Conservation (phyloP, 129 eudicot species). For the Artemisia annua region DNA sequence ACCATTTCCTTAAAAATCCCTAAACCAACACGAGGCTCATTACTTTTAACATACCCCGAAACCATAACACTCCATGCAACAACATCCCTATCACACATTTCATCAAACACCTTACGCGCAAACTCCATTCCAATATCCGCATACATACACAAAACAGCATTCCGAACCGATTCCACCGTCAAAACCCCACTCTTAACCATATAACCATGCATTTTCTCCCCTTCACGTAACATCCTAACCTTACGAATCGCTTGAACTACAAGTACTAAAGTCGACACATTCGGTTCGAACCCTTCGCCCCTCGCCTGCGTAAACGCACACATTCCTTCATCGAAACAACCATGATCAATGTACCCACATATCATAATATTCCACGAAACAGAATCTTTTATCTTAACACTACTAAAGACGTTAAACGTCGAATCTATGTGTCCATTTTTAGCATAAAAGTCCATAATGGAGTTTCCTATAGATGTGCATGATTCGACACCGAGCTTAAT, state of each 20-base stretch:
- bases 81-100: conserved; percentile 76
- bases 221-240: conserved; percentile 41
- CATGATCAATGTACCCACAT: conserved; percentile 48
- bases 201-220: conserved; percentile 53
- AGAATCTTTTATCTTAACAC: conserved; percentile 49
- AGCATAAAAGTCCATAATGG: conserved; percentile 66
- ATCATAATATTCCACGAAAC: conserved; percentile 81
- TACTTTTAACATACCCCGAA: conserved; percentile 57
- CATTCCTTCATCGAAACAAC: conserved; percentile 46
- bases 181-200: conserved; percentile 47
- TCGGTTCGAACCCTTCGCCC: conserved; percentile 59
- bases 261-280: conserved; percentile 67
- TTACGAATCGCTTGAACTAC: conserved; percentile 52
- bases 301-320: conserved; percentile 52
- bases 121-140: conserved; percentile 36
- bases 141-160: conserved; percentile 57
- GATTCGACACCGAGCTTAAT: conserved; percentile 64
- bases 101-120: conserved; percentile 74
- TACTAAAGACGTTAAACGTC: conserved; percentile 36
- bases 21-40: conserved; percentile 40
- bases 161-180: conserved; percentile 49
- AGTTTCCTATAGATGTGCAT: conserved; percentile 59
- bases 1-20: conserved; percentile 52
- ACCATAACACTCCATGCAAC: conserved; percentile 85
- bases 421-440: conserved; percentile 53